Evolutionary conservation across 2,329 filamentous ascomycete species (phyloP), one percentile per base, ranked within the genome.

Genomic region (Botrytis aclada): DNA sequence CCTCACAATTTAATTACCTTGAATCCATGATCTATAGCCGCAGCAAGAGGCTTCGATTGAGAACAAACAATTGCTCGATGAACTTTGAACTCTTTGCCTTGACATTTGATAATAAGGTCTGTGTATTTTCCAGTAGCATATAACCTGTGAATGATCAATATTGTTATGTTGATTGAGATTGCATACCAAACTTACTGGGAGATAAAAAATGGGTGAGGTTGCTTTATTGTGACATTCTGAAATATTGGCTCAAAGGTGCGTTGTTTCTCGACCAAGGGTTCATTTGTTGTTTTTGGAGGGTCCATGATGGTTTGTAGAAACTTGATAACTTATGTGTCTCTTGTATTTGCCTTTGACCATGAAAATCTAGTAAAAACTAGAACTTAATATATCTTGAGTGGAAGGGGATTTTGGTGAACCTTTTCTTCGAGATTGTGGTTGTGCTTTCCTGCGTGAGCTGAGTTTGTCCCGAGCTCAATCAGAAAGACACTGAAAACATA

Each of bases 1-100:
- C 1, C 8, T 62, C n/a, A 39, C 7, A 39, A 20, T 4, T 10
- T 0, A 45, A 45, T 22, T 43, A 72, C 71, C 71, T 72, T 70
- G 34, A 76, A 75, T 16, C 66, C 54, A 41, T 74, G 61, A 72
- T 76, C 69, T 25, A 75, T 45, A n/a, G 72, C 72, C 10, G 73
- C 76, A 37, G 74, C 73, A 47, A 77, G 56, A 7, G 70, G 71
- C 56, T 74, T 76, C 18, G 76, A 77, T 69, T 75, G 76, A 14
- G 70, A 34, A 56, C 76, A 77, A 29, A 78, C 61, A 18, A 78
- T 72, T n/a, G 70, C 72, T 43, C 71, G 63, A 70, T 78, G 78
- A 32, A 76, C 76, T 25, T 75, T 74, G 65, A 72, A 78, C 5
- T 69, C 61, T 18, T 54, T 64, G 6, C 65, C 74, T 41, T 76